phyloP scores from a whole-genome alignment of 2,329 filamentous ascomycete genomes.

The Fusarium miscanthi region DNA sequence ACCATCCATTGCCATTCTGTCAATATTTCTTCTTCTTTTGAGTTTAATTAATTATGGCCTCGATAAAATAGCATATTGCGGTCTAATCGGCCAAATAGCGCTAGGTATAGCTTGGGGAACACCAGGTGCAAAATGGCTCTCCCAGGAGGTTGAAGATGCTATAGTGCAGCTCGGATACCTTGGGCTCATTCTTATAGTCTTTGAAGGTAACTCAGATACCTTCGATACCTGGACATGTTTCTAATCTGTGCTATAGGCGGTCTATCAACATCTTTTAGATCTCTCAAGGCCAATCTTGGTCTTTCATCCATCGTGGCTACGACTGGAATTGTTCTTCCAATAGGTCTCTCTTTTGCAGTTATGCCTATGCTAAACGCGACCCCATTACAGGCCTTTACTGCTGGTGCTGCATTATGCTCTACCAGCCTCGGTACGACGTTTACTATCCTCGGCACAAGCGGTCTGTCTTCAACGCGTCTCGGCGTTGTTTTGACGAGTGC shows the following conservation, averaged over 20 bases:
- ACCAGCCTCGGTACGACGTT: conserved; percentile 80
- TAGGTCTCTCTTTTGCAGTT: conserved; percentile 73
- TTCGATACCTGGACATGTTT: rapidly evolving
- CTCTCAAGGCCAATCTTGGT: conserved; percentile 67
- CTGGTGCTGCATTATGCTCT: conserved; percentile 78
- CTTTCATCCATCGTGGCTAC: conserved; percentile 72
- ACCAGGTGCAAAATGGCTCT: conserved; percentile 72
- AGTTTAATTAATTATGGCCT: conserved; percentile 68
- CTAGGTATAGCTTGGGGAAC: conserved; percentile 77
- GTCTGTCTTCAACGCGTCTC: conserved; percentile 56
- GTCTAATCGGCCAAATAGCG: conserved; percentile 77
- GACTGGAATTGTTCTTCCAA: conserved; percentile 73
- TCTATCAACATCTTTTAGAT: conserved; percentile 52
- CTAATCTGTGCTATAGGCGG: conserved; percentile 57
- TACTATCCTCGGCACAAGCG: conserved; percentile 60
- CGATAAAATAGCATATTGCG: conserved; percentile 73
- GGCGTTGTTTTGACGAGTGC: conserved; percentile 76
- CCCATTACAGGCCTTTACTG: conserved; percentile 73
- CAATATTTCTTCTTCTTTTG: conserved; percentile 71
- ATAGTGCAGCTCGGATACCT: conserved; percentile 77
- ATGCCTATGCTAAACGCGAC: conserved; percentile 60
- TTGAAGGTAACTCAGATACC: conserved; percentile 62
- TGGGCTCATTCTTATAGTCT: conserved; percentile 77
- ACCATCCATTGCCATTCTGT: conserved; percentile 65
- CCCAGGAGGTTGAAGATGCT: conserved; percentile 60